Conservation (phyloP, 2,329 filamentous ascomycete species). For the Fusarium temperatum region DNA sequence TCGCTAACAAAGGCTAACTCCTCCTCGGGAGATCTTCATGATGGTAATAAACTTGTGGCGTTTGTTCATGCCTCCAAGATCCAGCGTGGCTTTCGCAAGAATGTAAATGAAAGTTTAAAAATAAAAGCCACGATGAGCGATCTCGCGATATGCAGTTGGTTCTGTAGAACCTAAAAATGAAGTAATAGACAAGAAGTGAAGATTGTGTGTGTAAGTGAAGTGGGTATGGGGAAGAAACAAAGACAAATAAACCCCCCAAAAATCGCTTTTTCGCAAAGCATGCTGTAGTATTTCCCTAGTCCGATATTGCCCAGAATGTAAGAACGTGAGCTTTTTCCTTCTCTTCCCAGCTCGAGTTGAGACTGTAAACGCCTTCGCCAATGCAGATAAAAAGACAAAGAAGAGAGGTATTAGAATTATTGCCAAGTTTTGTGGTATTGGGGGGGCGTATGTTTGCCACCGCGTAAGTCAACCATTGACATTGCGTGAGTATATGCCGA, state of each 20-base stretch:
- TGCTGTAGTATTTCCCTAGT: neutral
- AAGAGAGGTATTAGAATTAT: conserved; percentile 31
- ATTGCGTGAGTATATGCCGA: conserved; percentile 2
- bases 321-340: neutral
- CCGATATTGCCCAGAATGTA: conserved; percentile 5
- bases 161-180: conserved; percentile 3
- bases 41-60: conserved; percentile 17
- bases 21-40: conserved; percentile 23
- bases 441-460: conserved; percentile 21
- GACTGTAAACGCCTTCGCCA: conserved; percentile 34
- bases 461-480: neutral
- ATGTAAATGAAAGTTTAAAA: conserved; percentile 31
- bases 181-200: conserved; percentile 14
- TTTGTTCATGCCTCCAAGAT: conserved; percentile 2
- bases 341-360: conserved; percentile 9
- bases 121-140: conserved; percentile 14
- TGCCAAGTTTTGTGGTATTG: conserved; percentile 14
- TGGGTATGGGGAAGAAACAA: conserved; percentile 11
- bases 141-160: conserved; percentile 15
- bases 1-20: conserved; percentile 11
- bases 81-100: conserved; percentile 28
- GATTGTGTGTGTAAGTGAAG: conserved; percentile 3
- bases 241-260: neutral
- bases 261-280: conserved; percentile 17
- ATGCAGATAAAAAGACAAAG: conserved; percentile 21